These are phyloP conservation scores for Musa balbisiana DNA, from an alignment of 202 grass and related monocot genomes.

Conservation along the genomic window DNA sequence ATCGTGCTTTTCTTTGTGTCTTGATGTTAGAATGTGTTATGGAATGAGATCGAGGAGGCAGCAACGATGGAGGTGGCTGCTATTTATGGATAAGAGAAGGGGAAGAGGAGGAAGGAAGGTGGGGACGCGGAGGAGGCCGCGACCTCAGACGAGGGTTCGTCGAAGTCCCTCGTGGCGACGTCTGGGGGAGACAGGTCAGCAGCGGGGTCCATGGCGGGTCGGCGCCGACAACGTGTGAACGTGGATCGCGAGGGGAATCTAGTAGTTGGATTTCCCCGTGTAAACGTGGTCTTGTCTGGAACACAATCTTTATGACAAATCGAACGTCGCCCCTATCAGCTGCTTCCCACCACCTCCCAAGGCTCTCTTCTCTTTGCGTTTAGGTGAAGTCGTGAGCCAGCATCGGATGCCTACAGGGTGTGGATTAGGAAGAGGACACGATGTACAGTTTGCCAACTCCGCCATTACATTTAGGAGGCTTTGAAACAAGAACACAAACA, in stretches of 20 bases:
- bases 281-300: background rate
- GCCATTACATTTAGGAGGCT: no score
- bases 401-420: no score
- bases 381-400: no score
- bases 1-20: background rate
- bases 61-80: background rate
- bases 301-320: background rate
- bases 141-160: background rate
- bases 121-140: no score
- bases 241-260: background rate
- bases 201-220: background rate
- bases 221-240: background rate
- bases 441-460: no score
- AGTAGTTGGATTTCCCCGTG: background rate
- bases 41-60: background rate
- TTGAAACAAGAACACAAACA: no score
- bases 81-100: background rate
- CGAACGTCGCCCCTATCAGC: background rate
- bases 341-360: no score
- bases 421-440: no score
- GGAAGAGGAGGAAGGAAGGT: background rate
- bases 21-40: background rate
- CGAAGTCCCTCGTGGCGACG: background rate
- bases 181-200: background rate
- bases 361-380: no score